Evolutionary conservation across 345 rosid species (phyloP), one percentile per base, ranked within the genome.

Genomic region (Linum lewisii): DNA sequence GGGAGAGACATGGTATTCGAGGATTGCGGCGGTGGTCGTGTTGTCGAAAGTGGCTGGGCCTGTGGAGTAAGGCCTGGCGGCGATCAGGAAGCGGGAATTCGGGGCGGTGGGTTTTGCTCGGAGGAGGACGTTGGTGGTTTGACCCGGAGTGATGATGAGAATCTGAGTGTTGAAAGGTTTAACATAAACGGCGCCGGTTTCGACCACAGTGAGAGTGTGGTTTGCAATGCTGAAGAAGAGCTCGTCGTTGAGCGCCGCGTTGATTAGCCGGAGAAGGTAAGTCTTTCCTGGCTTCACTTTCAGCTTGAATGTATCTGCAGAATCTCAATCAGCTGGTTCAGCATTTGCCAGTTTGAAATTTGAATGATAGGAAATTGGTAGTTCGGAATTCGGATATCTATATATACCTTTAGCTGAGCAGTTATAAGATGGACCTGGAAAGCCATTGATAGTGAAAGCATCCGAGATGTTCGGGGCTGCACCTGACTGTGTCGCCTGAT

Each of bases 221-320:
- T 60, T 64, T 13, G 69, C 73, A 15, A 69, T 69, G 52, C 73
- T 54, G 45, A 69, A 69, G 68, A 69, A 69, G 18, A 69, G 73
- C 57, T 69, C 73, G 32, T 69, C 73, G 36, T 69, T 69, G 44
- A 69, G 73, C n/a, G 73, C 73, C 38, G 73, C 69, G 57, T 69
- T 69, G 73, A 69, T 64, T 49, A 69, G 2, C 4, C 73, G 61
- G 53, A 69, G 69, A 24, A 69, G 63, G 57, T 69, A 69, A 24
- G 69, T 69, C 32, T 69, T 69, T 24, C 73, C 73, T 4, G 69
- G 61, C 65, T 69, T 64, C 24, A 69, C 73, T 57, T 60, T 69
- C 69, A 69, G 62, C 57, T 54, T 60, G 65, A 42, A 69, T 47
- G 73, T 69, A 44, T 69, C 73, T 69, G 58, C 51, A n/a, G 3